Evolutionary conservation across 208 protist species (phyloP).

Genomic region (Leishmania turanica): DNA sequence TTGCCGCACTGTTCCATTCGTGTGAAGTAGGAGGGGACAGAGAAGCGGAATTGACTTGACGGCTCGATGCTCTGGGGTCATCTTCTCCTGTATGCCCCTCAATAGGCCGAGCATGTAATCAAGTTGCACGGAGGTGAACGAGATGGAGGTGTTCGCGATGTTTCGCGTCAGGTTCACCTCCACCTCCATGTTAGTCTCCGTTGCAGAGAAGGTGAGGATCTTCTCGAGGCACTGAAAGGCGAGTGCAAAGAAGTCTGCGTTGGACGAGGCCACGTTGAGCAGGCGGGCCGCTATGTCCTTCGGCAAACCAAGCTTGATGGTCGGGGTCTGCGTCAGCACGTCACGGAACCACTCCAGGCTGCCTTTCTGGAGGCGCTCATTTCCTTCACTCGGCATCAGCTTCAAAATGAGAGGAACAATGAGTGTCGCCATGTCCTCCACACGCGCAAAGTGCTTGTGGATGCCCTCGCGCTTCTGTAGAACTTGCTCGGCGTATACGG

Average conservation of each 20-base stretch:
- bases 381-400: slow-evolving; percentile 35
- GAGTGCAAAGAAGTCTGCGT: slow-evolving; percentile 14
- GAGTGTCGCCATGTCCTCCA: slow-evolving; percentile 34
- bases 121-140: slow-evolving; percentile 21
- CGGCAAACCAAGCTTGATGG: slow-evolving; percentile 18
- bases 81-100: slow-evolving; percentile 26
- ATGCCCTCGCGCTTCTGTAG: slow-evolving; percentile 48
- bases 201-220: slow-evolving; percentile 26
- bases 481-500: slow-evolving; percentile 45
- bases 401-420: slow-evolving; percentile 49
- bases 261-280: slow-evolving; percentile 22
- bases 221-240: slow-evolving; percentile 46
- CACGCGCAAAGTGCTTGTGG: slow-evolving; percentile 30
- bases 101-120: slow-evolving; percentile 34
- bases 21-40: slow-evolving; percentile 42
- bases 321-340: slow-evolving; percentile 24
- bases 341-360: slow-evolving; percentile 31
- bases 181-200: slow-evolving; percentile 29
- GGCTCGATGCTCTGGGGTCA: slow-evolving; percentile 48
- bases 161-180: slow-evolving; percentile 26
- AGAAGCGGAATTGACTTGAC: slow-evolving; percentile 47
- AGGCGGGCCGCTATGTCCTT: slow-evolving; percentile 31
- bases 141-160: slow-evolving; percentile 14
- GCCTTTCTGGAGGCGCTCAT: slow-evolving; percentile 29
- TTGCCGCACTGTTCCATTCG: slow-evolving; percentile 19